Percentiles rank a stretch among this genome's conserved stretches.
Conservation (phyloP, 805 yeast species). For the Starmerella floricola region DNA sequence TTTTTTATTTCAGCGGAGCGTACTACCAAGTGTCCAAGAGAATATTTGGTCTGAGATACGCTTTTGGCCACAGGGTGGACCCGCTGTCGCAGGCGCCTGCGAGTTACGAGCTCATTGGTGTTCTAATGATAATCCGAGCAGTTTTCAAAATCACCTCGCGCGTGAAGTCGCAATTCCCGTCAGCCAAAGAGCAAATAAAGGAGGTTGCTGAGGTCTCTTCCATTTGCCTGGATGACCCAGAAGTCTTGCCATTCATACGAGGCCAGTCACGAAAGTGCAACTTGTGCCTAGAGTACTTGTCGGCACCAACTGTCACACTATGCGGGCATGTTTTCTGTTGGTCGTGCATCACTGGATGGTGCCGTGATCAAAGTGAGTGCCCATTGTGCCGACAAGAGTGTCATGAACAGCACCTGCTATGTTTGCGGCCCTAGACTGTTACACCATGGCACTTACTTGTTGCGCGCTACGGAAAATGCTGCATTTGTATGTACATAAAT, state of each 20-base stretch:
- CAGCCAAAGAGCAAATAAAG: neutral
- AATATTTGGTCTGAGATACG: conserved; percentile 68
- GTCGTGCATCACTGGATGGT: conserved; percentile 83
- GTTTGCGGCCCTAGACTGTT: conserved; percentile 31
- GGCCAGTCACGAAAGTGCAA: conserved; percentile 63
- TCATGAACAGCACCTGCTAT: conserved; percentile 49
- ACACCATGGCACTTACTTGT: neutral
- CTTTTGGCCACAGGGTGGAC: conserved; percentile 27
- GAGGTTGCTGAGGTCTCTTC: conserved; percentile 15
- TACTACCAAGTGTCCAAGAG: conserved; percentile 72
- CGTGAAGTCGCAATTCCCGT: neutral
- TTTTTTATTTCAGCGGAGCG: conserved; percentile 72
- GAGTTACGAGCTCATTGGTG: conserved; percentile 60
- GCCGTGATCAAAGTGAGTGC: conserved; percentile 75
- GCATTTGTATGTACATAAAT: no score
- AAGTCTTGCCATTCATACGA: conserved; percentile 53
- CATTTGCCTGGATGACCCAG: conserved; percentile 47
- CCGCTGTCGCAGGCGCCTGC: conserved; percentile 25
- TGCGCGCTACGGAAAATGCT: no score
- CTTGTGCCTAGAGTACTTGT: conserved; percentile 71
- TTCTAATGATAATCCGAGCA: conserved; percentile 28
- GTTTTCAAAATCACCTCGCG: conserved; percentile 5
- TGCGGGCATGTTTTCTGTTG: conserved; percentile 95
- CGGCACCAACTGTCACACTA: conserved; percentile 68
- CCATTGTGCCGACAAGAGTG: conserved; percentile 76